Percentiles rank a stretch among this genome's conserved stretches.
Conservation (phyloP, 345 rosid species). For the Salix brachista region DNA sequence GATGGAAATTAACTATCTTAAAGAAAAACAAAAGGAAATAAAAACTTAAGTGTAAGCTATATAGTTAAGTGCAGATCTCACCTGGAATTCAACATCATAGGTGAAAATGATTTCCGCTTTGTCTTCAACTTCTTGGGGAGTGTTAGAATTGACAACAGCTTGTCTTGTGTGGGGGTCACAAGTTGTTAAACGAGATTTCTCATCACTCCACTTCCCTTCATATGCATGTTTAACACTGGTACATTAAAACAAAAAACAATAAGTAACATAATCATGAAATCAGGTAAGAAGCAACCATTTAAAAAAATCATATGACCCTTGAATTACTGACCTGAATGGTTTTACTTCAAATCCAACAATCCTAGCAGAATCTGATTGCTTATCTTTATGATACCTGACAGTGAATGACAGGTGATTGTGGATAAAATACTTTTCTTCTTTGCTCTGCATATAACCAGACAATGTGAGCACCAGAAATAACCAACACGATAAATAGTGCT, state of each 20-base stretch:
- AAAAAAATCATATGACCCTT: not conserved
- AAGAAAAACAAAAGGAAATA: not conserved
- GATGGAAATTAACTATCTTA: not conserved
- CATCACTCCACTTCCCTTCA: conserved; percentile 66
- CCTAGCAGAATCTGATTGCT: conserved; percentile 69
- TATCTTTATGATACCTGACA: conserved; percentile 80
- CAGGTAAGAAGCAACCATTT: not conserved
- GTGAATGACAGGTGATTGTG: conserved; percentile 87
- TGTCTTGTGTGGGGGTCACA: conserved; percentile 82
- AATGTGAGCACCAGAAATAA: conserved; percentile 15
- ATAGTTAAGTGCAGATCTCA: conserved; percentile 20
- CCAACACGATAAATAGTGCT: not conserved
- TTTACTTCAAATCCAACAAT: conserved; percentile 97
- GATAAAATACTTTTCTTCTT: conserved; percentile 81
- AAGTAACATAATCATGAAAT: not conserved
- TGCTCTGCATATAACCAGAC: conserved; percentile 46
- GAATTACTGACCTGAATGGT: conserved; percentile 60
- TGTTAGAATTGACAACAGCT: conserved; percentile 64
- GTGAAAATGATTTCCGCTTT: conserved; percentile 81
- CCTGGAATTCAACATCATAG: conserved; percentile 88
- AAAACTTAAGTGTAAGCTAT: not conserved
- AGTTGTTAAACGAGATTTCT: conserved; percentile 65
- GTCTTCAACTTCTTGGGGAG: conserved; percentile 85
- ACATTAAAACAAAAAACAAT: not conserved
- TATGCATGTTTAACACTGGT: conserved; percentile 76